Base-by-base conservation (phyloP, 129 eudicot species). In the Helianthus tuberosus region DNA sequence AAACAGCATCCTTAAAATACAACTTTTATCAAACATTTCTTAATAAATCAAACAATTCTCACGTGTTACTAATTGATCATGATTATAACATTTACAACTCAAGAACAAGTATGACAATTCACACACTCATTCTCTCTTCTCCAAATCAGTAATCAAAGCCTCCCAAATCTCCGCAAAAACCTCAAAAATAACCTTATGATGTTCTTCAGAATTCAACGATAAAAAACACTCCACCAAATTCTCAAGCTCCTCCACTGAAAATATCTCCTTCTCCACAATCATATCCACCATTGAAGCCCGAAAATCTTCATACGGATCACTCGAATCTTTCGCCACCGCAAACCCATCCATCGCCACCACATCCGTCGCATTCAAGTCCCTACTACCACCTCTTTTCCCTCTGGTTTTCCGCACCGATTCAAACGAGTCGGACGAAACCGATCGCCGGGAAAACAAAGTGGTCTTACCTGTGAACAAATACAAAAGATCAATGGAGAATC, bases 241-340 rank as follows among this genome's bases (percentile, higher is more conserved):
- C 32, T 89, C 87, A 57, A 92, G 77, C 12, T 92, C 98, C 8
- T 85, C 77, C 0, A 80, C 86, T 1, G 86, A 83, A 57, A 85
- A 89, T 1, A 92, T 89, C 81, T 85, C 89, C 72, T 74, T 87
- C 80, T 92, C 96, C 5, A 89, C 77, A 6, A 92, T 92, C 98
- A 92, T 92, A 65, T 92, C 94, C 83, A 89, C 94, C 98, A 92
- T 92, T 59, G 98, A 92, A 10, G 78, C 75, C 84, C 88, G 82
- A 55, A 92, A 92, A 84, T 92, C 98, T 32, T 65, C 81, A 73
- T 92, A 78, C 5, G 98, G 96, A 64, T 92, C 96, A 16, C 75
- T 84, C 11, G 98, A 89, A 16, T 87, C 75, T 70, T 92, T 92
- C 79, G 87, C 86, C 58, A 89, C 86, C 1, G 68, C 80, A 69